These are phyloP conservation scores for Echeveria elegans DNA, from an alignment of 164 flowering plant species.

Conservation along the genomic window DNA sequence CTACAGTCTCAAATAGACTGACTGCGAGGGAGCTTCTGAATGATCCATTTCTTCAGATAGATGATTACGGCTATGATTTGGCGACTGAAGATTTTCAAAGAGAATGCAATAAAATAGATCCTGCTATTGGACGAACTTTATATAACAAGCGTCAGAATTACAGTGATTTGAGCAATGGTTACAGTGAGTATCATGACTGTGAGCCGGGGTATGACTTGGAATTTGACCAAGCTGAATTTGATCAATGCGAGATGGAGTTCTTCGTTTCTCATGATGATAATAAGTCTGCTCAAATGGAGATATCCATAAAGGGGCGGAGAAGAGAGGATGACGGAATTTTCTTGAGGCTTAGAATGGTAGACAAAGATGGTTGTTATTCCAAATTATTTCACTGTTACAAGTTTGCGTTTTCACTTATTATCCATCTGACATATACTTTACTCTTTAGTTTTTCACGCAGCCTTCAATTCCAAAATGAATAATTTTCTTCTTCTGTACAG, in stretches of 20 bases:
- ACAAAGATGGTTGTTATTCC: slow-evolving; percentile 57
- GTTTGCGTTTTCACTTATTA: no score
- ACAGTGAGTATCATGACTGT: slow-evolving; percentile 21
- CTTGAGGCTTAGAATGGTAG: slow-evolving; percentile 72
- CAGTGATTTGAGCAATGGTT: slow-evolving; percentile 27
- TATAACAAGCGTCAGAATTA: slow-evolving; percentile 17
- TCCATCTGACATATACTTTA: neutral
- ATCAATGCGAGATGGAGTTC: slow-evolving; percentile 40
- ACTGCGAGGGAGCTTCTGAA: slow-evolving; percentile 73
- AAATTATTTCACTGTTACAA: slow-evolving; percentile 1
- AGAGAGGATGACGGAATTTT: slow-evolving; percentile 68
- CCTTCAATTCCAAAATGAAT: neutral
- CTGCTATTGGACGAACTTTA: slow-evolving; percentile 30
- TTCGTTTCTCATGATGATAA: slow-evolving; percentile 60
- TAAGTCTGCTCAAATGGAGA: slow-evolving; percentile 40
- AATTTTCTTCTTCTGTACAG: slow-evolving; percentile 32
- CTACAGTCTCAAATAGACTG: slow-evolving; percentile 59
- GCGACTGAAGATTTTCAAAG: slow-evolving; percentile 25
- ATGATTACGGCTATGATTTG: slow-evolving; percentile 40
- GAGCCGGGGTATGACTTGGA: slow-evolving; percentile 33
- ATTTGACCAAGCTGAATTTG: slow-evolving; percentile 26
- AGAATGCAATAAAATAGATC: slow-evolving; percentile 26
- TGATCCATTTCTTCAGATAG: slow-evolving; percentile 82
- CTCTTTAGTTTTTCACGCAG: neutral
- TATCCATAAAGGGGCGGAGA: slow-evolving; percentile 59